Evolutionary conservation across 2,329 filamentous ascomycete species (phyloP).

Genomic region (Pseudogymnoascus pannorum): DNA sequence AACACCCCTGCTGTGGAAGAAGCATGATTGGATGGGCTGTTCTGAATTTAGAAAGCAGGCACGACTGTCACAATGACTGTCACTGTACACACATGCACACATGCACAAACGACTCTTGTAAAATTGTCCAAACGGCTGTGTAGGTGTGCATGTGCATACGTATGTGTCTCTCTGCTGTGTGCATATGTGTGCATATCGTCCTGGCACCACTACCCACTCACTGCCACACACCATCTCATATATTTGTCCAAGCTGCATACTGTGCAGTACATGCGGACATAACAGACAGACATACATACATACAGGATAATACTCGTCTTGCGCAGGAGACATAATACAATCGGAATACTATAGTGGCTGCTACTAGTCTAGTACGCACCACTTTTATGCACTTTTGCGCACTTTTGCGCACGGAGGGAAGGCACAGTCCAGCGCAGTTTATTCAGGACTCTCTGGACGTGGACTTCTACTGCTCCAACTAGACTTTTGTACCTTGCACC

Average conservation of each 20-base stretch:
- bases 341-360: background rate
- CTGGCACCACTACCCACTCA: background rate
- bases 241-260: background rate
- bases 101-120: background rate
- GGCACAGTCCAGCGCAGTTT: background rate
- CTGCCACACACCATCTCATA: background rate
- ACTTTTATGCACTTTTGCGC: too few relatives aligned
- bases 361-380: background rate
- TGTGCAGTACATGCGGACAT: too few relatives aligned
- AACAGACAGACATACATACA: too few relatives aligned
- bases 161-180: background rate
- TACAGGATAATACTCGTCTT: background rate
- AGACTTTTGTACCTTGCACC: background rate
- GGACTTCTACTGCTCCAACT: too few relatives aligned
- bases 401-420: background rate
- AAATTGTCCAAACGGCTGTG: background rate
- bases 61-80: background rate
- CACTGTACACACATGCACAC: background rate
- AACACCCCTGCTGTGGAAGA: background rate
- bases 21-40: slow-evolving; percentile 1
- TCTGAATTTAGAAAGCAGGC: slow-evolving; percentile 8
- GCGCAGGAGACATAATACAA: background rate
- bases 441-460: too few relatives aligned
- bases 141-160: background rate
- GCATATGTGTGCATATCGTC: background rate